Base-by-base conservation (phyloP, 305 asterid genomes). In the Ilex paraguariensis region DNA sequence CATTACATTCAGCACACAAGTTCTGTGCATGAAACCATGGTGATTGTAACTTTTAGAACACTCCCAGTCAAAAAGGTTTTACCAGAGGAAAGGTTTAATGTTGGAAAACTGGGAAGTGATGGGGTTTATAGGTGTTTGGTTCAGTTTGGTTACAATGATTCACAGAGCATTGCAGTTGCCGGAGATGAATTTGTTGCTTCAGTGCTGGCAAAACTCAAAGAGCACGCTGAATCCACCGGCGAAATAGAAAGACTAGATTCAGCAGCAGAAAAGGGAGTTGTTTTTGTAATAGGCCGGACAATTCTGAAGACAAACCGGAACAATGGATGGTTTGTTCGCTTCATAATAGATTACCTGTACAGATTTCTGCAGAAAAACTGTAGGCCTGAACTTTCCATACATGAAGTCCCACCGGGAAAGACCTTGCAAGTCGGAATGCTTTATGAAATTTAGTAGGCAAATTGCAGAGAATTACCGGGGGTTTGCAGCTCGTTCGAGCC, bases 341-440 rank as follows among this genome's bases (percentile, higher is more conserved):
- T 83, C 64, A 68, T 74, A 3, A 74, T 80, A 32, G 63, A 73
- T 65, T 74, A 70, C 57, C 2, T 77, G 8, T 82, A 82, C 67
- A 75, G 81, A 69, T 83, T 83, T 71, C 82, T 83, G 16, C 82
- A 83, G 63, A 82, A 82, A 52, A 83, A 83, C 61, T 66, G 81
- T 48, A 62, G 70, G 59, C 62, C 77, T 10, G 70, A 82, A 13
- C 56, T 71, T 66, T 73, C 86, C 4, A 16, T 58, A 5, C 63
- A 73, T 31, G 54, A 66, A 14, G 56, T 77, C 55, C 86, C 82
- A 7, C 62, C 77, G 7, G 76, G 70, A 31, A 73, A 62, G 60
- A 77, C 85, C 14, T 10, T 82, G 77, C 88, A 82, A 55, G 66
- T 79, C 17, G 88, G 84, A 45, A 80, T 82, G 82, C 8, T 73